Conservation (phyloP, 495 filamentous ascomycete genomes). For the Amniculicola lignicola region DNA sequence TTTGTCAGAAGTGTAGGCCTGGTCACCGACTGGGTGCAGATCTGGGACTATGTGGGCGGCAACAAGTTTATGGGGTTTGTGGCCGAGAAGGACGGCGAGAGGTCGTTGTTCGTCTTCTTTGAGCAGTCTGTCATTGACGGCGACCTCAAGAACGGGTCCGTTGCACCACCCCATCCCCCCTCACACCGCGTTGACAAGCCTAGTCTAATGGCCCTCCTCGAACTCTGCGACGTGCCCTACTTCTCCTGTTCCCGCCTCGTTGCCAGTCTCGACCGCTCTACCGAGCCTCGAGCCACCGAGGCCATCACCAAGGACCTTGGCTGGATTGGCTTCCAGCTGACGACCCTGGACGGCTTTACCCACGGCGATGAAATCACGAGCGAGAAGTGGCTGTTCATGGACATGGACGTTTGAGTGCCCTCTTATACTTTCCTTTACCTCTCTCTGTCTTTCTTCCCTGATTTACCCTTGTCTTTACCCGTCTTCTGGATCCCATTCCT, state of each 20-base stretch:
- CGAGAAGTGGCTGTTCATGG: constrained; percentile 76
- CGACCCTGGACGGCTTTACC: constrained; percentile 72
- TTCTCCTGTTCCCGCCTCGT: constrained; percentile 75
- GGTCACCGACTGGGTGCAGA: constrained; percentile 64
- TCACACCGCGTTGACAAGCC: constrained; percentile 5
- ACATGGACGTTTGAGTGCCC: constrained; percentile 66
- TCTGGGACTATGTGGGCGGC: constrained; percentile 86
- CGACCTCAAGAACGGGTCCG: constrained; percentile 87
- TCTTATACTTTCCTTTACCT: neutral
- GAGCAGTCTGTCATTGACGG: constrained; percentile 62
- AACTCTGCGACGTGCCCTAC: constrained; percentile 66
- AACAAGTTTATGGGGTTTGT: constrained; percentile 82
- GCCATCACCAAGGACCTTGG: constrained; percentile 74
- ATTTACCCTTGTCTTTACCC: too few relatives aligned
- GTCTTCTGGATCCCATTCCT: too few relatives aligned
- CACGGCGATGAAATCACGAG: constrained; percentile 56
- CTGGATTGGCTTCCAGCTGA: constrained; percentile 87
- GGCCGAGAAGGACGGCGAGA: constrained; percentile 58
- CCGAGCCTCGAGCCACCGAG: constrained; percentile 53
- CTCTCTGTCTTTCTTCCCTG: too few relatives aligned
- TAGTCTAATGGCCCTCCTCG: constrained; percentile 86
- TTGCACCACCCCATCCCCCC: constrained; percentile 5
- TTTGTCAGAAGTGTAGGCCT: too few relatives aligned
- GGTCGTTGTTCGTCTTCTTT: constrained; percentile 84
- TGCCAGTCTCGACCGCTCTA: constrained; percentile 70